Base-by-base conservation (phyloP, 2,329 filamentous ascomycete species). In the Thielaviopsis euricoi region DNA sequence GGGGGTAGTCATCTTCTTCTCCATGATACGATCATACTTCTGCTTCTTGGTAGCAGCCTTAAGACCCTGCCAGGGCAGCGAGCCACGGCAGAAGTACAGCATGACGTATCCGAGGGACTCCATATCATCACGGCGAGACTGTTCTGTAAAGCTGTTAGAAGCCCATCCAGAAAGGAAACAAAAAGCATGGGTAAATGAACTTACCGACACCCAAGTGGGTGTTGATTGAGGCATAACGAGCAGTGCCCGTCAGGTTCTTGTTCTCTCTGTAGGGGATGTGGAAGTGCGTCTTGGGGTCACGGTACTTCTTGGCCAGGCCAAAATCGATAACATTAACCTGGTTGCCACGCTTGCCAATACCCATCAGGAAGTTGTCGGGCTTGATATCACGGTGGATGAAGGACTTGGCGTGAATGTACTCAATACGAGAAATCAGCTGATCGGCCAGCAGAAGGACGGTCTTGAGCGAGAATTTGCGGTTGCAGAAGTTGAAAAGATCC, bases 1-100 rank as follows among this genome's bases (percentile, higher is more conserved):
- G 9, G 93, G 90, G 2, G 93, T 98, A 15, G 93, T 98, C 93
- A 97, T 97, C 88, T 98, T 98, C 85, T 98, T 98, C 81, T 98
- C 93, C 91, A 97, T 97, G 76, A 98, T 98, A 64, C 91, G 84
- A 75, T 98, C 93, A 71, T 98, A 97, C 79, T 98, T 98, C 78
- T 97, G 91, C 85, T 96, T 96, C 84, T 96, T 96, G 64, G 90
- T 96, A 66, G 91, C 91, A 76, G 91, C 91, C 82, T 96, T 96
- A 58, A 96, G 80, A 59, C 93, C 93, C 77, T 98, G 93, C 93
- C 93, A 98, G 62, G 93, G 93, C 59, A 98, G 89, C 63, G 90
- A 96, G 63, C 93, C 93, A 73, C 93, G 91, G 80, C 91, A 97
- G 78, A 98, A 98, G 81, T 98, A 98, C 63, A 98, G 86, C 90